Conservation (phyloP, 495 filamentous ascomycete species). For the Penicillium ochrochloron region DNA sequence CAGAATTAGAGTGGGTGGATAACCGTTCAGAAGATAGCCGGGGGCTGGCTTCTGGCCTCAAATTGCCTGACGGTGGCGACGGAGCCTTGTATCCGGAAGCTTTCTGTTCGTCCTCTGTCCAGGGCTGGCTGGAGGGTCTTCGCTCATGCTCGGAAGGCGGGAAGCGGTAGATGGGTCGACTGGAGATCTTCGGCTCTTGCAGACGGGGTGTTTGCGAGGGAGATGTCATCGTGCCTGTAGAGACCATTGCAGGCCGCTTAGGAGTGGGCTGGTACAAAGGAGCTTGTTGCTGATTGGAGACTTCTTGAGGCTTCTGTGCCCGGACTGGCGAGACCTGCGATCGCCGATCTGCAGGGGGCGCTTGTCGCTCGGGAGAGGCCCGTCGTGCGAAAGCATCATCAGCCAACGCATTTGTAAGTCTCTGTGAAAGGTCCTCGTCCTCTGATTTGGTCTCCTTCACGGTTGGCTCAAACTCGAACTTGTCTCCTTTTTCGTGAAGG, state of each 20-base stretch:
- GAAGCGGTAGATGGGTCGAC: constrained; percentile 65
- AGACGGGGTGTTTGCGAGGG: constrained; percentile 64
- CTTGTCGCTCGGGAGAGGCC: constrained; percentile 38
- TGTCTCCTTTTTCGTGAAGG: constrained; percentile 80
- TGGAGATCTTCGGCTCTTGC: constrained; percentile 45
- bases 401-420: constrained; percentile 81
- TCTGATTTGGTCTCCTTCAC: constrained; percentile 51
- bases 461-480: constrained; percentile 82
- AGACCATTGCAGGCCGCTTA: constrained; percentile 75
- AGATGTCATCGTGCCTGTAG: constrained; percentile 90
- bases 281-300: constrained; percentile 31
- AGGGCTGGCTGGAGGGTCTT: constrained; percentile 59
- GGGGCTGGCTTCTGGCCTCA: constrained; percentile 53
- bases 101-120: constrained; percentile 40
- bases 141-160: constrained; percentile 58
- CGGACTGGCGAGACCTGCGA: constrained; percentile 36
- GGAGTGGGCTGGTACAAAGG: constrained; percentile 63
- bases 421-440: constrained; percentile 67
- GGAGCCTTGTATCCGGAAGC: constrained; percentile 21
- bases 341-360: constrained; percentile 32
- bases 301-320: constrained; percentile 29
- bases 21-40: constrained; percentile 51
- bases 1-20: constrained; percentile 66
- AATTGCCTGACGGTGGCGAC: constrained; percentile 37
- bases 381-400: constrained; percentile 81